Conservation (phyloP, 2,329 filamentous ascomycete genomes). For the Ophiognomonia clavigignenti-juglandacearum region DNA sequence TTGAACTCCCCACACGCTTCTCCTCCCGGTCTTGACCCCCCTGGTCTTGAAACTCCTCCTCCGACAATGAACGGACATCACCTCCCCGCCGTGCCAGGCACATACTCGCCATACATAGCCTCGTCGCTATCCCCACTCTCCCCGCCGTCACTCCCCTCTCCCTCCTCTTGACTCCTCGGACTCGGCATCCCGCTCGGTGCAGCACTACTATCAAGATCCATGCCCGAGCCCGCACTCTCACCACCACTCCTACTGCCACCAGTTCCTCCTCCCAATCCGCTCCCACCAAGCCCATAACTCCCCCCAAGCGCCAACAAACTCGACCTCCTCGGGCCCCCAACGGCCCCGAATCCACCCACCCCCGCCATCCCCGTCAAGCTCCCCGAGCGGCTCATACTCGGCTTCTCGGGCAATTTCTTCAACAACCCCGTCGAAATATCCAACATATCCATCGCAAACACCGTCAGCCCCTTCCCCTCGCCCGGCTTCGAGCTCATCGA, state of each 20-base stretch:
- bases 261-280: background rate
- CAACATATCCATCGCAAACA: slow-evolving; percentile 73
- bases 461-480: slow-evolving; percentile 52
- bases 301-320: slow-evolving; percentile 33
- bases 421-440: slow-evolving; percentile 67
- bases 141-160: slow-evolving; percentile 24
- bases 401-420: slow-evolving; percentile 67
- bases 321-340: slow-evolving; percentile 25
- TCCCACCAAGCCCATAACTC: slow-evolving; percentile 17
- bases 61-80: too few relatives aligned
- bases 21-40: background rate
- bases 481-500: slow-evolving; percentile 75
- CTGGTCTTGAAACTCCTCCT: slow-evolving; percentile 21
- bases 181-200: slow-evolving; percentile 45
- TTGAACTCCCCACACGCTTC: background rate
- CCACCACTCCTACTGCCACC: slow-evolving; percentile 18
- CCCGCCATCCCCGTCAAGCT: slow-evolving; percentile 48
- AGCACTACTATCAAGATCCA: slow-evolving; percentile 36
- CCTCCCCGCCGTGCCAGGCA: slow-evolving; percentile 27
- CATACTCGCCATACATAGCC: slow-evolving; percentile 43
- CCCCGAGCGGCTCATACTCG: slow-evolving; percentile 53
- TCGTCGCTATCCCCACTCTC: slow-evolving; percentile 49
- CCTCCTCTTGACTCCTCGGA: slow-evolving; percentile 32
- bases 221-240: slow-evolving; percentile 21
- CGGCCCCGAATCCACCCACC: too few relatives aligned